These are phyloP conservation scores for Botrytis porri DNA, from an alignment of 2,329 filamentous ascomycete species.

Conservation along the genomic window DNA sequence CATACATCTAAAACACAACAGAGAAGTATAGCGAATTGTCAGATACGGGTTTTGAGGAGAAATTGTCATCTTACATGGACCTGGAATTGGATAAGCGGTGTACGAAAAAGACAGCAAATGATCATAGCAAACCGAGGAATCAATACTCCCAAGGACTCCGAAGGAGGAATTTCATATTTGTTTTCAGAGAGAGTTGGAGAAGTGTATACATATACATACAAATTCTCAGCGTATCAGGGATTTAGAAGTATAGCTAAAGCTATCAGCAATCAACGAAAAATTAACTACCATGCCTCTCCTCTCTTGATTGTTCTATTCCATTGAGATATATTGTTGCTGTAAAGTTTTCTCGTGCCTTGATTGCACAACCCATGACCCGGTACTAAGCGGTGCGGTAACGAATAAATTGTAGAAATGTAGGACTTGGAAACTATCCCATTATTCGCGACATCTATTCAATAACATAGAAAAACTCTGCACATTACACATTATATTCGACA, in stretches of 20 bases:
- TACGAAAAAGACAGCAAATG: too few species aligned
- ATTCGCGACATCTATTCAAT: background rate
- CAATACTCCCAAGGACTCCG: too few species aligned
- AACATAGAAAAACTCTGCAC: background rate
- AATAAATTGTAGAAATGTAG: background rate
- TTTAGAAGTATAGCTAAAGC: background rate
- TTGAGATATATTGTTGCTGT: background rate
- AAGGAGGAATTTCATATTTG: too few species aligned
- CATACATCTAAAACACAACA: background rate
- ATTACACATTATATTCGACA: background rate
- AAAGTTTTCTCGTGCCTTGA: accelerated
- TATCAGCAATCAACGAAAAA: background rate
- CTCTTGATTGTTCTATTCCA: background rate
- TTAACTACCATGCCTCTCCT: background rate
- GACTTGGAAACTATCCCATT: background rate
- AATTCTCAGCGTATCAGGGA: background rate
- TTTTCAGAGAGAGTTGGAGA: too few species aligned
- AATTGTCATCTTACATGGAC: accelerated
- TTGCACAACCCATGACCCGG: background rate
- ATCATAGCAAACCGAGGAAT: too few species aligned
- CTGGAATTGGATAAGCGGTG: background rate
- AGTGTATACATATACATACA: too few species aligned
- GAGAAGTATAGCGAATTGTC: background rate
- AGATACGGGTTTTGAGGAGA: background rate
- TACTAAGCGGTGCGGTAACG: background rate